These are phyloP conservation scores for Euryodendron excelsum DNA, from an alignment of 148 eudicot species.

Conservation along the genomic window DNA sequence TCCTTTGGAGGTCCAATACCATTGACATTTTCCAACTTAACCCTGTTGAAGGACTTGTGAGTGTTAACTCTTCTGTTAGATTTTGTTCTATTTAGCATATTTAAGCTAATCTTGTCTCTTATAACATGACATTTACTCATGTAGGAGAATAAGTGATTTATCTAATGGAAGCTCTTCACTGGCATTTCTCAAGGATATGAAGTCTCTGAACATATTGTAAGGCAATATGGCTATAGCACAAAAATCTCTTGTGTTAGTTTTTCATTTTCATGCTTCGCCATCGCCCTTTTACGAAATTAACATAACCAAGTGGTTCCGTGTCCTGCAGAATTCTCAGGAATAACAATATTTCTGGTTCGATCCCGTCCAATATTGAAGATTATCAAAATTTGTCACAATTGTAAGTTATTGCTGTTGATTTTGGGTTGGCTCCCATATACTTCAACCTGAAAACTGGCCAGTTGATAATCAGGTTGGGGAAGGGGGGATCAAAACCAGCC, in stretches of 20 bases:
- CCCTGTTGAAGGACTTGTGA: slow-evolving; percentile 49
- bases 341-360: slow-evolving; percentile 64
- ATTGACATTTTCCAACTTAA: slow-evolving; percentile 40
- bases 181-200: slow-evolving; percentile 49
- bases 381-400: slow-evolving; percentile 38
- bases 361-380: slow-evolving; percentile 58
- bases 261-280: not conserved
- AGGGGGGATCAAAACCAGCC: not conserved
- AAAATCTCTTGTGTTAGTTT: slow-evolving; percentile 5
- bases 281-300: not conserved
- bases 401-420: slow-evolving; percentile 46
- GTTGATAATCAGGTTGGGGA: slow-evolving; percentile 4
- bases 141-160: slow-evolving; percentile 76
- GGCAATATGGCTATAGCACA: slow-evolving; percentile 18
- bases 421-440: not conserved
- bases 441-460: slow-evolving; percentile 1
- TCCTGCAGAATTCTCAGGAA: slow-evolving; percentile 62
- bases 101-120: not conserved
- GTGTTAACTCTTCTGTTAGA: slow-evolving; percentile 17
- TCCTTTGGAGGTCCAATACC: slow-evolving; percentile 67
- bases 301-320: not conserved
- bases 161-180: slow-evolving; percentile 59
- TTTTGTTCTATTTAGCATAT: not conserved
- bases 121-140: not conserved
- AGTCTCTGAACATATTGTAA: slow-evolving; percentile 52